Evolutionary conservation across 768 basidiomycete species (phyloP).

Genomic region (Coprinopsis sp.): DNA sequence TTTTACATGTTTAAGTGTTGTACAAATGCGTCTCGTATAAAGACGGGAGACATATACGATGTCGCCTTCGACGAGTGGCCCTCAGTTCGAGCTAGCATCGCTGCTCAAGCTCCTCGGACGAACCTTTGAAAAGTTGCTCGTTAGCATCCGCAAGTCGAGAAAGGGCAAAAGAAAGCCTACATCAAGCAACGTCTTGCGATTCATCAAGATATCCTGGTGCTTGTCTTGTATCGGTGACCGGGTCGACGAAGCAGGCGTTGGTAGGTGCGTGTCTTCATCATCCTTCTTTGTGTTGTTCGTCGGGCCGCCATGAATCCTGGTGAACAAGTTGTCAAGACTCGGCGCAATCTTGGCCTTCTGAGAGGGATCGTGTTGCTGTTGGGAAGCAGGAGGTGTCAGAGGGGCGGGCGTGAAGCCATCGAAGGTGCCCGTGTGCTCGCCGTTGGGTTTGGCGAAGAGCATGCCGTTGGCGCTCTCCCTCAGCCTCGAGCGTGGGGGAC

Average conservation of each 20-base stretch:
- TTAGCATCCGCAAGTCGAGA: no score
- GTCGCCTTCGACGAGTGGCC: no score
- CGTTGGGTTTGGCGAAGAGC: not conserved
- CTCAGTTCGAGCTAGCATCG: not conserved
- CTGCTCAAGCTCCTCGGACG: not conserved
- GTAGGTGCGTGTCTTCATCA: not conserved
- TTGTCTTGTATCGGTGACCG: constrained; percentile 11
- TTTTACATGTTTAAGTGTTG: no score
- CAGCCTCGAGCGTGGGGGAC: constrained; percentile 19
- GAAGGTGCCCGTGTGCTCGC: no score
- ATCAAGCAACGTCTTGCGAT: constrained; percentile 33
- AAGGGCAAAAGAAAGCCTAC: constrained; percentile 21
- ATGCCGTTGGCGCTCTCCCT: constrained; percentile 13
- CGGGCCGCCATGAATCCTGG: not conserved
- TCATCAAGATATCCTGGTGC: constrained; percentile 22
- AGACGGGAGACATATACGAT: no score
- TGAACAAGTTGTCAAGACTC: not conserved
- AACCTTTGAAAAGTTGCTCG: not conserved
- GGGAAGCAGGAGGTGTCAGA: constrained; percentile 12
- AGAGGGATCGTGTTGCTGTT: not conserved
- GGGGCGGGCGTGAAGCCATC: constrained; percentile 4
- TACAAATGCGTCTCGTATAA: no score
- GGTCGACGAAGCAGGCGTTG: not conserved
- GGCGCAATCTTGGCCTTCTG: not conserved
- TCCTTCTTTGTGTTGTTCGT: not conserved